Evolutionary conservation across 208 protist genomes (phyloP).

Genomic region (Trypanosoma cruzi): DNA sequence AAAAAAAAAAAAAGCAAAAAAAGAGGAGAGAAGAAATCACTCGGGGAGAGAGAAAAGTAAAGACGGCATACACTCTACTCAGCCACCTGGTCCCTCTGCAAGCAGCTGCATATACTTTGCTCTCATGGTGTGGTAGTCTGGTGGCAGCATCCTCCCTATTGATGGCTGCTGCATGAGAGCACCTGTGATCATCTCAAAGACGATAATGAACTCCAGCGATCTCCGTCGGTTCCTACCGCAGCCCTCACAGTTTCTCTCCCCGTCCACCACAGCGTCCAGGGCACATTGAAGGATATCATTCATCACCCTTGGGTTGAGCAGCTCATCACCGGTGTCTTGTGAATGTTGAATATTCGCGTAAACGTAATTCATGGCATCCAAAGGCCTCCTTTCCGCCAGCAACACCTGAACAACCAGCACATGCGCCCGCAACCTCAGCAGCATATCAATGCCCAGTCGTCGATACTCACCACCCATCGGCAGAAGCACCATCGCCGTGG

Average conservation of each 20-base stretch:
- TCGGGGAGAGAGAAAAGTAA: too few species aligned
- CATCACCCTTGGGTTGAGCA: constrained; percentile 7
- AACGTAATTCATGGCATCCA: constrained; percentile 4
- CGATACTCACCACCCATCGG: constrained; percentile 15
- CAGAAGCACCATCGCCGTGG: constrained; percentile 24
- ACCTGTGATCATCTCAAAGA: constrained; percentile 20
- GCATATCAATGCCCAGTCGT: constrained; percentile 30
- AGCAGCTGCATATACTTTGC: constrained; percentile 22
- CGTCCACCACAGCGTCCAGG: constrained; percentile 23
- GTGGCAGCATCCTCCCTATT: constrained; percentile 4
- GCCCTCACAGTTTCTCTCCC: constrained; percentile 7
- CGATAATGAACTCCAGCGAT: constrained; percentile 25
- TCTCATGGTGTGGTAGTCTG: constrained; percentile 3
- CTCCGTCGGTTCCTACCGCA: neutral
- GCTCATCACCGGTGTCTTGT: neutral
- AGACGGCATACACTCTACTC: neutral
- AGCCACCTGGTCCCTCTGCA: neutral
- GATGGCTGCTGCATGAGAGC: constrained; percentile 6
- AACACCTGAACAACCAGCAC: constrained; percentile 19
- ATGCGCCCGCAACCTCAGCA: constrained; percentile 14
- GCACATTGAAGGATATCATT: constrained; percentile 30
- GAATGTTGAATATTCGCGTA: neutral
- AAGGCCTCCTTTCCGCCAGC: constrained; percentile 11
- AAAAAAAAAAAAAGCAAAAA: neutral
- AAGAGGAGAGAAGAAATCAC: neutral